A percentile compares a stretch with the other conserved stretches of the same genome.
phyloP scores from a whole-genome alignment of 345 rosid species.

The Mercurialis annua region DNA sequence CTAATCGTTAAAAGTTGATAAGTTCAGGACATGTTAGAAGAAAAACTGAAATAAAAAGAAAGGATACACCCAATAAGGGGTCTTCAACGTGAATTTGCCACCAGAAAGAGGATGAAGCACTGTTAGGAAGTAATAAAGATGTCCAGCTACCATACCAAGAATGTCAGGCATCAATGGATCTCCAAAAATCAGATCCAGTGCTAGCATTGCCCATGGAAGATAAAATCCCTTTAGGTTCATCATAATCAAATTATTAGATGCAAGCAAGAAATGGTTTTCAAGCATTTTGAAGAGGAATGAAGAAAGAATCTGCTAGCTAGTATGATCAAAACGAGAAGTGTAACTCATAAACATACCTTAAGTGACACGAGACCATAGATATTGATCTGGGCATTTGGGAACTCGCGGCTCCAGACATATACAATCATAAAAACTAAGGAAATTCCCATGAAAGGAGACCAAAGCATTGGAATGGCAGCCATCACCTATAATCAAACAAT shows the following conservation, averaged over 20 bases:
- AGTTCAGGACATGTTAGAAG: neutral
- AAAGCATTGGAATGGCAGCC: slow-evolving; percentile 39
- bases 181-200: slow-evolving; percentile 56
- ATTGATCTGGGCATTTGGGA: slow-evolving; percentile 50
- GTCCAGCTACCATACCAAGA: slow-evolving; percentile 64
- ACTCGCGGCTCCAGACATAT: slow-evolving; percentile 57
- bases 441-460: slow-evolving; percentile 48
- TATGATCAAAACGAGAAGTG: neutral
- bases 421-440: slow-evolving; percentile 60
- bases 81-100: slow-evolving; percentile 45
- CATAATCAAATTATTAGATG: neutral
- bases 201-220: slow-evolving; percentile 70
- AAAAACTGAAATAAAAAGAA: neutral
- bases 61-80: slow-evolving; percentile 77
- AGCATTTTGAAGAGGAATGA: neutral
- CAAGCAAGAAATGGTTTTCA: neutral
- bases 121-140: slow-evolving; percentile 53
- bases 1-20: too few species aligned
- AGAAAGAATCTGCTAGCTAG: too few species aligned
- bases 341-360: slow-evolving; percentile 34
- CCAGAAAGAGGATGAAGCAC: slow-evolving; percentile 69
- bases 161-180: slow-evolving; percentile 48
- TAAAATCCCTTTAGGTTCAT: slow-evolving; percentile 46
- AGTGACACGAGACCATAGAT: slow-evolving; percentile 52
- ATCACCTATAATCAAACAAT: slow-evolving; percentile 30